These are phyloP conservation scores for Porpolomopsis calyptriformis DNA, from an alignment of 768 basidiomycete species.

Conservation along the genomic window DNA sequence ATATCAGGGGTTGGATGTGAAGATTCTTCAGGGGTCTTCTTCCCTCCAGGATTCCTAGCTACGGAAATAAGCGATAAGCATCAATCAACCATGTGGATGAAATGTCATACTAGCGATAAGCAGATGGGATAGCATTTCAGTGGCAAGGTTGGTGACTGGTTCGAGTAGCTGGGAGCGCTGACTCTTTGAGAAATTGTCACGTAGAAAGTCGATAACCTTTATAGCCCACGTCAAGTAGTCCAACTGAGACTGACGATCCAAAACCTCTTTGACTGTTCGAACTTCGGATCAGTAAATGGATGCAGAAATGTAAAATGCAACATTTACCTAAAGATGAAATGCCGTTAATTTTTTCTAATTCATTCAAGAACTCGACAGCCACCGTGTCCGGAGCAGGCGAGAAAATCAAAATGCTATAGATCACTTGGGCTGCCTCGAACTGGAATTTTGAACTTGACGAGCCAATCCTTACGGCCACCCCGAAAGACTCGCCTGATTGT, in stretches of 20 bases:
- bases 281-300: background rate
- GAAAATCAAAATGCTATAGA: slow-evolving; percentile 2
- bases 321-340: slow-evolving; percentile 1
- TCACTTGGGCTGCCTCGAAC: background rate
- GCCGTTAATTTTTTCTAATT: background rate
- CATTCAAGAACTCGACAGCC: background rate
- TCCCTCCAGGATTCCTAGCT: slow-evolving; percentile 10
- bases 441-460: background rate
- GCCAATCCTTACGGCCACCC: background rate
- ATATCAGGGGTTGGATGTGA: slow-evolving; percentile 8
- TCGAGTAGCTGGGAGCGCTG: no score
- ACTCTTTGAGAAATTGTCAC: no score
- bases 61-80: background rate
- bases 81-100: slow-evolving; percentile 1
- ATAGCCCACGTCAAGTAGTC: no score
- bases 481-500: background rate
- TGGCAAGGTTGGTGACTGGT: slow-evolving; percentile 3
- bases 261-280: background rate
- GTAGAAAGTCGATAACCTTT: no score
- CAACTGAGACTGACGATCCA: background rate
- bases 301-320: background rate
- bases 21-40: slow-evolving; percentile 9
- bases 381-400: slow-evolving; percentile 5
- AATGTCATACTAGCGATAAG: slow-evolving; percentile 9
- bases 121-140: background rate